These are phyloP conservation scores for Nicotiana knightiana DNA, from an alignment of 257 asterid species.

Conservation along the genomic window DNA sequence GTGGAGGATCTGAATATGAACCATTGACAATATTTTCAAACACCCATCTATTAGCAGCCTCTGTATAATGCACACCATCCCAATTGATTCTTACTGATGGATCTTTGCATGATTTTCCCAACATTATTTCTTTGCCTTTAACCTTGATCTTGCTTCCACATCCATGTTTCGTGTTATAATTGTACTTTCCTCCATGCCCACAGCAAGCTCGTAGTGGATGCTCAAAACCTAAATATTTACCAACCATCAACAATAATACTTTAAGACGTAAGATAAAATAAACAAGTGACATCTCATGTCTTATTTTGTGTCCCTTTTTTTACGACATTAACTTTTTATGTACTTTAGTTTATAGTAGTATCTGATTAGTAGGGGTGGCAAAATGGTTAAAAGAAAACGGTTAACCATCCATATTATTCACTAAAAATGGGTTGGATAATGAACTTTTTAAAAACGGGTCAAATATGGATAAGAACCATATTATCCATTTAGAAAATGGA, in stretches of 20 bases:
- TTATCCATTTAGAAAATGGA: too few relatives aligned
- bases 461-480: too few relatives aligned
- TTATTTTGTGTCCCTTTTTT: neutral
- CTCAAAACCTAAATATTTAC: constrained; percentile 46
- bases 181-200: constrained; percentile 94
- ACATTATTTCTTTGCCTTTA: constrained; percentile 49
- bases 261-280: neutral
- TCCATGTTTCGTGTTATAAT: constrained; percentile 43
- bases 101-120: constrained; percentile 68
- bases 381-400: too few relatives aligned
- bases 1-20: constrained; percentile 70
- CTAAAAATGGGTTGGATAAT: too few relatives aligned
- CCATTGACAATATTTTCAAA: constrained; percentile 66
- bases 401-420: too few relatives aligned
- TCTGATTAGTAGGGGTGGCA: neutral
- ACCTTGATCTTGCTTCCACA: constrained; percentile 62
- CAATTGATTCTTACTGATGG: constrained; percentile 55
- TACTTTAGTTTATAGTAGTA: too few relatives aligned
- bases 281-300: neutral
- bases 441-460: too few relatives aligned
- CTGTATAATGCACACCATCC: constrained; percentile 81
- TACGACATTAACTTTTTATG: neutral
- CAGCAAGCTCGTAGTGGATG: constrained; percentile 72
- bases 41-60: constrained; percentile 75
- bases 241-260: neutral